Base-by-base conservation (phyloP, 2,329 filamentous ascomycete species). In the Trichoderma semiorbis region DNA sequence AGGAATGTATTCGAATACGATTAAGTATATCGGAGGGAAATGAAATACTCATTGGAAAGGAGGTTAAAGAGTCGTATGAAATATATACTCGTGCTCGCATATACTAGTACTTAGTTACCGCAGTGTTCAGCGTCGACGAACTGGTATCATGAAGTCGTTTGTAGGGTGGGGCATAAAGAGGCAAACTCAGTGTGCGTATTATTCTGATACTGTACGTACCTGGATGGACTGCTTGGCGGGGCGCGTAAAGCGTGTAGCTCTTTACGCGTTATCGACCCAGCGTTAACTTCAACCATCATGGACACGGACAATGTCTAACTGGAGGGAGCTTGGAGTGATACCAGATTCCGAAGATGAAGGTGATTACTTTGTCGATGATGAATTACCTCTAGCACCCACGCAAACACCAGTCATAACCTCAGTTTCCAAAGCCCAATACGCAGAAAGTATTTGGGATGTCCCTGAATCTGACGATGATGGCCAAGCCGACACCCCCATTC, bases 311-410 rank as follows among this genome's bases (percentile, higher is more conserved):
- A 86, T 86, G 85, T 79, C 78, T 71, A 82, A 82, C 74, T 86
- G 85, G 85, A 86, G 82, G 81, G 83, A 84, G 75, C 77, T 84
- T 78, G 85, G 85, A 76, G 84, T 85, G 77, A 81, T 86, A 74
- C 85, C 85, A 71, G 85, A 86, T 78, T 86, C 85, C 73, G 85
- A 86, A 75, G 85, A 85, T 71, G 84, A 86, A 62, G 80, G 79
- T 74, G 82, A 77, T 69, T 83, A 83, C 73, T 83, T 85, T 71
- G 81, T 78, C 72, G 78, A 82, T 71, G 75, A 79, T 57, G 43
- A 71, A 16, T 18, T 36, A 30, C 21, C 34, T 39, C 39, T 21
- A 32, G 11, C 2, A 14, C 63, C 28, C 36, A 61, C 53, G n/a
- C n/a, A 4, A 21, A 65, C n/a, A 30, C 50, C 50, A n/a, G 16